Conservation (phyloP, 805 yeast genomes). For the Wickerhamiella slavikovae region DNA sequence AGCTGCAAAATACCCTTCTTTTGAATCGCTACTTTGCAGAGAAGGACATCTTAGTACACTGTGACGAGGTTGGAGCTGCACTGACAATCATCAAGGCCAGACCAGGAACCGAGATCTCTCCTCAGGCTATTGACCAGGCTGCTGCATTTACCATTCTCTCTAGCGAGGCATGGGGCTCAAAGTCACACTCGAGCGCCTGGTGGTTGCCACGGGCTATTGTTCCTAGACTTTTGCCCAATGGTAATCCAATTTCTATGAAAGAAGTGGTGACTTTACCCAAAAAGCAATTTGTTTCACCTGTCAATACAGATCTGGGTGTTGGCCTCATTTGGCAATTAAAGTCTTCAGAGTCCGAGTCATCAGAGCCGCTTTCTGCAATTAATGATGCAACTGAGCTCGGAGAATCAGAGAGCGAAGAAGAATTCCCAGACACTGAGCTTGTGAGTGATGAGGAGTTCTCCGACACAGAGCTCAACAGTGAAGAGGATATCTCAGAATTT, state of each 20-base stretch:
- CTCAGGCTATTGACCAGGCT: constrained; percentile 75
- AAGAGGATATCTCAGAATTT: no score
- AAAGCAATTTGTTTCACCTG: constrained; percentile 41
- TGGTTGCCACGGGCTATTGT: constrained; percentile 51
- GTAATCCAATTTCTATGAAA: constrained; percentile 44
- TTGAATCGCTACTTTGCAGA: constrained; percentile 57
- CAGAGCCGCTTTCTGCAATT: no score
- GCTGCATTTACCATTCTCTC: constrained; percentile 67
- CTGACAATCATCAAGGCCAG: constrained; percentile 72
- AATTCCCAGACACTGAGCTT: constrained; percentile 14
- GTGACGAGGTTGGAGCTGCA: constrained; percentile 54
- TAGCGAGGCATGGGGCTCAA: constrained; percentile 75
- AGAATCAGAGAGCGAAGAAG: constrained; percentile 14
- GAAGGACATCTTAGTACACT: constrained; percentile 50
- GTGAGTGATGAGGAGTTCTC: constrained; percentile 8
- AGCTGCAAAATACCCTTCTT: constrained; percentile 56
- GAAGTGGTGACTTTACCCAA: constrained; percentile 30
- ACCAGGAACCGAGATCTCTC: constrained; percentile 42
- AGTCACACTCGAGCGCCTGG: constrained; percentile 69
- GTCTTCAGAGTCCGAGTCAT: constrained; percentile 24
- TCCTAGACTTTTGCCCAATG: constrained; percentile 28
- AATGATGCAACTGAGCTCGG: no score
- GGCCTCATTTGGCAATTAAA: constrained; percentile 60
- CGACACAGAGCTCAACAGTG: background rate
- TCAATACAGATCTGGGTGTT: constrained; percentile 78